Evolutionary conservation across 495 filamentous ascomycete genomes (phyloP).

Genomic region (Aspergillus ostianus): DNA sequence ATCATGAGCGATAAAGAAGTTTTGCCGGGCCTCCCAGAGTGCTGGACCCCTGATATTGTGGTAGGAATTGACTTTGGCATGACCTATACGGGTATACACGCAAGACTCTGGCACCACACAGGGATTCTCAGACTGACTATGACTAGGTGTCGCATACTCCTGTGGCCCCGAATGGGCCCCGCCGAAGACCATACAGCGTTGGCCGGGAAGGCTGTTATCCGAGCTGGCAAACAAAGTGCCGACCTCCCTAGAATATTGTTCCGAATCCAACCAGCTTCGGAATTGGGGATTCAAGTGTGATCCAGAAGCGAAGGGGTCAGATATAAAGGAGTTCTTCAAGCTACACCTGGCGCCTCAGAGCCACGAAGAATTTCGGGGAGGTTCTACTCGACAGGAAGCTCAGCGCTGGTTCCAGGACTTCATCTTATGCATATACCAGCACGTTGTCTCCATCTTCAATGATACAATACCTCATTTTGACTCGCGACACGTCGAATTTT

Average conservation of each 20-base stretch:
- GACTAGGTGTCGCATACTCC: slow-evolving; percentile 57
- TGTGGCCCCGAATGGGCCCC: slow-evolving; percentile 41
- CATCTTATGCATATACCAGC: slow-evolving; percentile 51
- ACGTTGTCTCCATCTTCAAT: slow-evolving; percentile 49
- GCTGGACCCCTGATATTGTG: slow-evolving; percentile 49
- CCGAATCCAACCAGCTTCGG: slow-evolving; percentile 35
- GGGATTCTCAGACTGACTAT: neutral
- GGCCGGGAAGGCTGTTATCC: slow-evolving; percentile 53
- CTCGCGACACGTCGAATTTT: slow-evolving; percentile 54
- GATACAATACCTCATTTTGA: slow-evolving; percentile 45
- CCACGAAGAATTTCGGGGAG: slow-evolving; percentile 30
- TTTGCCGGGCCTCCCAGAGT: slow-evolving; percentile 9
- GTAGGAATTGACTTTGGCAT: slow-evolving; percentile 63
- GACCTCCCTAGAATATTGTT: slow-evolving; percentile 52
- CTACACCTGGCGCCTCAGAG: slow-evolving; percentile 53
- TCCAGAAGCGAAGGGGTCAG: slow-evolving; percentile 36
- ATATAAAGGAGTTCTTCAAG: slow-evolving; percentile 59
- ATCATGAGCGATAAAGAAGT: slow-evolving; percentile 26
- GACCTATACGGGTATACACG: slow-evolving; percentile 55
- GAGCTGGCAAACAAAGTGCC: slow-evolving; percentile 61
- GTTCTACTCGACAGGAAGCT: slow-evolving; percentile 43
- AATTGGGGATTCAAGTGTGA: slow-evolving; percentile 60
- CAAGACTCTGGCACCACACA: neutral
- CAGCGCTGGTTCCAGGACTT: slow-evolving; percentile 56
- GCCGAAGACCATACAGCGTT: slow-evolving; percentile 57